Conservation (phyloP, 2,329 filamentous ascomycete species). For the Pseudocercospora ulei region DNA sequence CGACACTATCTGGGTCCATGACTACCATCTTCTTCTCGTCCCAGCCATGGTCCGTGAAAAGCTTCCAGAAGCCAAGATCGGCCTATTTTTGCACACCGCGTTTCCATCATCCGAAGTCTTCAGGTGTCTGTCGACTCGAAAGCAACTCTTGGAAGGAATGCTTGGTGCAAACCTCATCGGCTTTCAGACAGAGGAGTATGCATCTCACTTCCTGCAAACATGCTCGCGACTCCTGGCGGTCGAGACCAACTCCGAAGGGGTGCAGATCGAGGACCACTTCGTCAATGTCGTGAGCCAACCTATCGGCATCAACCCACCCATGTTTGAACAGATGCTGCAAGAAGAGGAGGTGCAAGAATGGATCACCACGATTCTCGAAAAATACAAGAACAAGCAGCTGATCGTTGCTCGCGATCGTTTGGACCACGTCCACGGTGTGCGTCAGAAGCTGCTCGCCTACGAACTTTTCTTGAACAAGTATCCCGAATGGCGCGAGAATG, state of each 20-base stretch:
- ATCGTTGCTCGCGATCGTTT: constrained; percentile 93
- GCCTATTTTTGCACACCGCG: constrained; percentile 88
- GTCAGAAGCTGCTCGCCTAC: constrained; percentile 84
- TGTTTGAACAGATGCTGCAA: constrained; percentile 49
- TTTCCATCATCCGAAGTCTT: constrained; percentile 97
- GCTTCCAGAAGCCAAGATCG: constrained; percentile 85
- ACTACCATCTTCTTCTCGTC: constrained; percentile 86
- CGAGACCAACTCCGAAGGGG: constrained; percentile 76
- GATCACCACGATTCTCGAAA: constrained; percentile 68
- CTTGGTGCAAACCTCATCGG: constrained; percentile 85
- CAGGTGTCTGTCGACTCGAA: constrained; percentile 76
- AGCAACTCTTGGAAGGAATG: constrained; percentile 81
- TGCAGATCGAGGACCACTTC: constrained; percentile 86
- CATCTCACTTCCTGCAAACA: constrained; percentile 87
- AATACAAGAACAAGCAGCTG: constrained; percentile 77
- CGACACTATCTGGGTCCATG: constrained; percentile 89
- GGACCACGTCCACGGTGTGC: constrained; percentile 80
- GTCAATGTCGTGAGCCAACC: constrained; percentile 77
- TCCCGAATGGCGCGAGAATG: constrained; percentile 75
- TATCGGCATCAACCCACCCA: constrained; percentile 82
- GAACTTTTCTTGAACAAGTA: constrained; percentile 92
- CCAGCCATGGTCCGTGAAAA: constrained; percentile 83
- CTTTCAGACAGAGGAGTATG: constrained; percentile 90
- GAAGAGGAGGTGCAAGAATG: constrained; percentile 65
- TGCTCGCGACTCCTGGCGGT: constrained; percentile 86